Evolutionary conservation across 441 rosid species (phyloP), one percentile per base, ranked within the genome.

Genomic region (Gossypium davidsonii): DNA sequence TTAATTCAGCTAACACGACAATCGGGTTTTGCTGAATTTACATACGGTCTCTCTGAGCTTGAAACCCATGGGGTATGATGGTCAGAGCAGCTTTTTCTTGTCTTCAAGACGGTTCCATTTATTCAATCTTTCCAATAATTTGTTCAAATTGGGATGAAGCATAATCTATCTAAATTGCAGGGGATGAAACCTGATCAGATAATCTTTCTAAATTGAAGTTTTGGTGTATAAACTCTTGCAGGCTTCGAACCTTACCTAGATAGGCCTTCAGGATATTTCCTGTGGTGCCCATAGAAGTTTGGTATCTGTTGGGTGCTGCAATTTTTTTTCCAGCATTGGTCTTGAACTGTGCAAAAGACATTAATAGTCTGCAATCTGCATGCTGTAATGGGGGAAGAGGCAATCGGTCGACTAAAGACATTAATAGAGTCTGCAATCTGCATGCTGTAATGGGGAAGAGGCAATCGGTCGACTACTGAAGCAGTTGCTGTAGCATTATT

Each of bases 1-100:
- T 83, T 92, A 72, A 53, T 74, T 77, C 79, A 70, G 74, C 80
- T 89, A 76, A 78, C 78, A 18, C 80, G 79, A 71, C 90, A 90
- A 57, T 53, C 77, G 72, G 84, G 83, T 58, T 78, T 78, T 75
- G 70, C 25, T 17, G 77, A 74, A 74, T 64, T 28, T 37, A 26
- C 51, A 21, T 26, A 62, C 21, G 46, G 65, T 65, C 39, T 58
- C 70, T 67, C 75, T 42, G 76, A 77, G 53, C 69, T 67, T 65
- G 69, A 76, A 74, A 72, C 55, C 28, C 21, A 3, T 34, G 23
- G 15, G 59, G 17, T 15, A 52, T 52, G 17, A 15, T 52, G 57
- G 20, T 52, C 18, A 17, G 57, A 17, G 57, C 57, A 52, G 23
- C 23, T 6, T 52, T 52, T 52, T 52, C 11, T 17, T 17, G 6